Conservation (phyloP, 805 yeast species). For the Candida lessepsii region DNA sequence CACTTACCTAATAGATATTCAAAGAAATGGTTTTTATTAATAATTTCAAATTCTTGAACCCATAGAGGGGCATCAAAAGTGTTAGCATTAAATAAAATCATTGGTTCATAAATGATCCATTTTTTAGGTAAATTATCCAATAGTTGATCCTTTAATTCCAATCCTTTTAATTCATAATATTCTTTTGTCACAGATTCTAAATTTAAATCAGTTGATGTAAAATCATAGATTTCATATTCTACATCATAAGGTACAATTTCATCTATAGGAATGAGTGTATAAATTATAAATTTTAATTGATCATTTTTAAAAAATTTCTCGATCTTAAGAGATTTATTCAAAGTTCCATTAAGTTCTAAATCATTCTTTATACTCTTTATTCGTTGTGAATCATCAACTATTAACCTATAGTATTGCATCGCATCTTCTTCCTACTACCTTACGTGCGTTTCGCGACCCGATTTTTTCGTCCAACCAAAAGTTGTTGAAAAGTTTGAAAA, state of each 20-base stretch:
- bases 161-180: neutral
- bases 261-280: slow-evolving; percentile 4
- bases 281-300: neutral
- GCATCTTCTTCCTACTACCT: neutral
- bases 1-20: slow-evolving; percentile 11
- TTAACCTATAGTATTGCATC: slow-evolving; percentile 8
- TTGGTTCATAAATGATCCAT: slow-evolving; percentile 66
- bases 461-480: slow-evolving; percentile 16
- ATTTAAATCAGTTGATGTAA: neutral
- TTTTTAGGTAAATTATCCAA: slow-evolving; percentile 42
- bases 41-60: slow-evolving; percentile 17
- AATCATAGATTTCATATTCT: slow-evolving; percentile 13
- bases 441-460: slow-evolving; percentile 6
- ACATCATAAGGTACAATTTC: slow-evolving; percentile 1
- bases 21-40: slow-evolving; percentile 18
- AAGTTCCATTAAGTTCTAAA: slow-evolving; percentile 1
- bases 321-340: slow-evolving; percentile 8
- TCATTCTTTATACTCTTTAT: slow-evolving; percentile 6
- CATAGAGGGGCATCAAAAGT: slow-evolving; percentile 44
- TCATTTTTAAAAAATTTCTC: neutral
- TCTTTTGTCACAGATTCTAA: slow-evolving; percentile 1
- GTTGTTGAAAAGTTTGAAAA: slow-evolving; percentile 7
- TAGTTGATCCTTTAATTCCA: slow-evolving; percentile 1
- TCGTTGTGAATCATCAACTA: neutral
- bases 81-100: slow-evolving; percentile 54